Percentiles rank a stretch among this genome's conserved stretches.
Evolutionary conservation across 345 rosid species (phyloP).

Genomic region (Eutrema yunnanense): DNA sequence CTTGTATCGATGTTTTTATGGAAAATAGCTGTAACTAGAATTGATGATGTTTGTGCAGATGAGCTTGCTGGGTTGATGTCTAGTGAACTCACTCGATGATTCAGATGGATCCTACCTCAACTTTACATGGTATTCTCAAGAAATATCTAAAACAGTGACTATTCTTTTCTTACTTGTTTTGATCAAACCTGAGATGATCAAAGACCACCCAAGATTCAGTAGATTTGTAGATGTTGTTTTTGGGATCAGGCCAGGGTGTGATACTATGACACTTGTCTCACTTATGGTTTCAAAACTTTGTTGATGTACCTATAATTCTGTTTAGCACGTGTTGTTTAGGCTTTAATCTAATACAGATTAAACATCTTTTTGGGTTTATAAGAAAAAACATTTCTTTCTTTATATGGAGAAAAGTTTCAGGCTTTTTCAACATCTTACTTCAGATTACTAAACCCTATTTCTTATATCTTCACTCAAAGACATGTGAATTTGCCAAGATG

Average conservation of each 20-base stretch:
- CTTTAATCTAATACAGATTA: neutral
- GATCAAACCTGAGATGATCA: constrained; percentile 3
- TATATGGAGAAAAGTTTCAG: too few species aligned
- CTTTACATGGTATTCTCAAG: neutral
- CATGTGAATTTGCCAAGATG: too few species aligned
- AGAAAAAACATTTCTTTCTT: neutral
- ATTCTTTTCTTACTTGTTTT: neutral
- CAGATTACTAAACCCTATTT: too few species aligned
- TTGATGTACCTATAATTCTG: constrained; percentile 18
- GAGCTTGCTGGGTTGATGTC: constrained; percentile 14
- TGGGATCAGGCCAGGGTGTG: neutral
- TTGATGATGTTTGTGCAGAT: constrained; percentile 17
- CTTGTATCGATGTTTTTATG: neutral
- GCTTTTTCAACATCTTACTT: too few species aligned
- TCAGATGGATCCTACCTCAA: constrained; percentile 8
- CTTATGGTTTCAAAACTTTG: constrained; percentile 9
- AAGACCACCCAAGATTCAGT: constrained; percentile 13
- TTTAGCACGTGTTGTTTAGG: neutral
- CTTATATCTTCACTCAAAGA: too few species aligned
- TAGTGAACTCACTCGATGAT: constrained; percentile 27
- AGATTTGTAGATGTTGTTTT: constrained; percentile 14
- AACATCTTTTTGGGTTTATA: neutral
- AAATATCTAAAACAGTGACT: neutral
- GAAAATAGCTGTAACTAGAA: neutral
- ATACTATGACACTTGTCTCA: constrained; percentile 11